Base-by-base conservation (phyloP, 495 filamentous ascomycete genomes). In the Darksidea phi region DNA sequence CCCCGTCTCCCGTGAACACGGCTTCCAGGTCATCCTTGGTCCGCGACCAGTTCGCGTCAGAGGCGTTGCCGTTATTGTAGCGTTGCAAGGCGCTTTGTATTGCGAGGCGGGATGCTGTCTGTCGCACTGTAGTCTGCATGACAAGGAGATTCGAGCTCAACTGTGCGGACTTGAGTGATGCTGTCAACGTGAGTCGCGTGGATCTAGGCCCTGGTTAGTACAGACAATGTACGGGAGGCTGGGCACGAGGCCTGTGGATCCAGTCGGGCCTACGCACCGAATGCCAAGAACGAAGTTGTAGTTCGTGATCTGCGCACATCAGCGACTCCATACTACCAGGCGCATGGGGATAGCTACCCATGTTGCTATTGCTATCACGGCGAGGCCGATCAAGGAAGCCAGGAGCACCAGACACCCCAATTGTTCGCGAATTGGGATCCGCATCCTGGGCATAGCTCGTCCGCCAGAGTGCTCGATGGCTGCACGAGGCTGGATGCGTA, bases 351-450 rank as follows among this genome's bases (percentile, higher is more conserved):
- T 24, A 42, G 15, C 54, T 28, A 73, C 67, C 74, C 74, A 86
- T 73, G 83, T 86, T 68, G 86, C 84, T 61, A 87, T 76, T 18
- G 83, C 76, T 21, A 88, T 76, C 23, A 87, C 81, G 34, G 82
- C 82, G 38, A 92, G 80, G 23, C 85, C 81, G 52, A 87, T 73
- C 36, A 91, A 76, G 13, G 88, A 83, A 28, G 86, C 82, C 50
- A 90, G 68, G 43, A 91, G 73, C 67, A 91, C 87, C 42, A 93
- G 80, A 72, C 86, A 79, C 59, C 80, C 88, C 53, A 95, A 78
- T 80, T 95, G 90, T 75, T 89, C 85, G 61, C 89, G 80, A 69
- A 95, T 95, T 21, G 88, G 84, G 72, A 94, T 84, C 69, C 89
- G 81, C 88, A 95, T 92, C 67, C 74, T 84, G 71, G 68, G 61